Conservation (phyloP, 2,329 filamentous ascomycete species). For the Paecilomyces dactylethromorphus region DNA sequence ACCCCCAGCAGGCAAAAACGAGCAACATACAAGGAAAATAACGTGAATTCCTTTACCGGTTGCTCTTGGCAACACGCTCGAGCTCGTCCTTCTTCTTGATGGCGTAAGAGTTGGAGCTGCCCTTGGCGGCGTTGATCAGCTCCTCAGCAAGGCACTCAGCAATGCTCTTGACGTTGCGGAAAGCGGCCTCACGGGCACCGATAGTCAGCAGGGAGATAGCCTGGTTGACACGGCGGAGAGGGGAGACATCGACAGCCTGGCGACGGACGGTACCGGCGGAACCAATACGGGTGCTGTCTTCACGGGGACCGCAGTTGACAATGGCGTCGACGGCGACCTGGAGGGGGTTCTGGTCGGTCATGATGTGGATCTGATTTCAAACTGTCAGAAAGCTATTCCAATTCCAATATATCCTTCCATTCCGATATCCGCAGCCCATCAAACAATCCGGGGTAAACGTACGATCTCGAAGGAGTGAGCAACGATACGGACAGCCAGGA, state of each 20-base stretch:
- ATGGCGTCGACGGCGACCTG: constrained; percentile 99
- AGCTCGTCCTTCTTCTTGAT: constrained; percentile 99
- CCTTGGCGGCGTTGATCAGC: constrained; percentile 99
- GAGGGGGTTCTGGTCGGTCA: constrained; percentile 99
- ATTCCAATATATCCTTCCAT: not conserved
- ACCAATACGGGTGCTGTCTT: constrained; percentile 99
- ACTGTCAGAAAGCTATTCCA: constrained; percentile 10
- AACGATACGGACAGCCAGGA: constrained; percentile 99
- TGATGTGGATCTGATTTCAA: constrained; percentile 85
- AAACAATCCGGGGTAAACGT: constrained; percentile 42
- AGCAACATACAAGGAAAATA: constrained; percentile 30
- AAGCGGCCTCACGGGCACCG: constrained; percentile 95
- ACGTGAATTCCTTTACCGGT: constrained; percentile 71
- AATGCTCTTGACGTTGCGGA: constrained; percentile 99
- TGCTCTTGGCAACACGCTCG: constrained; percentile 99
- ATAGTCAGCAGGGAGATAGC: constrained; percentile 98
- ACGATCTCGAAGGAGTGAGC: constrained; percentile 99
- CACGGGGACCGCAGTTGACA: constrained; percentile 99
- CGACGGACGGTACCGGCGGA: constrained; percentile 99
- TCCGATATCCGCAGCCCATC: not conserved
- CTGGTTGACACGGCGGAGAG: constrained; percentile 99
- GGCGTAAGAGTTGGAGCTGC: constrained; percentile 99
- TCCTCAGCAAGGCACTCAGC: constrained; percentile 99
- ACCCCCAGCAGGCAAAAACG: constrained; percentile 20
- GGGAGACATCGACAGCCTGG: constrained; percentile 99